Base-by-base conservation (phyloP, 139 green algal genomes). In the Volvox africanus region DNA sequence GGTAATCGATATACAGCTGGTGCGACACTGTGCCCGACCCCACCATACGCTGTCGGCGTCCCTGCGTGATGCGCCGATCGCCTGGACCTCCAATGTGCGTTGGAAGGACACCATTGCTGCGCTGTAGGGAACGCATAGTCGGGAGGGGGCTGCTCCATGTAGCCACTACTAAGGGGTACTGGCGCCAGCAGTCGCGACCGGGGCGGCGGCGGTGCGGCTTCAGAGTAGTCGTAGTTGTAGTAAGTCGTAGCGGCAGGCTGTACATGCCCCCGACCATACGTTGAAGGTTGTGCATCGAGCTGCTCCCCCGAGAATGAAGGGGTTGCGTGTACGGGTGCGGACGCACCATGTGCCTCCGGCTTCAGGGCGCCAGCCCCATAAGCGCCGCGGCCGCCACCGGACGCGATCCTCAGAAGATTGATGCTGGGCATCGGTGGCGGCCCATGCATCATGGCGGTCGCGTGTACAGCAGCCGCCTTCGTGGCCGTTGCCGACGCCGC, bases 381-480 rank as follows among this genome's bases (percentile, higher is more conserved):
- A 20, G 71, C 65, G 65, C 71, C 71, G 28, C 44, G 44, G 44
- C 44, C 71, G 44, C 44, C 71, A 30, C 28, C 71, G 5, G 71
- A n/a, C 19, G 83, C 83, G 12, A 28, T 88, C 35, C 17, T 16
- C n/a, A 89, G 35, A 19, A 89, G 44, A 6, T 44, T 69, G 36
- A 37, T 89, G 68, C 69, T 89, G 1, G 85, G 85, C 85, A 89
- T 89, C 33, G 85, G 85, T n/a, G 69, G 85, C 37, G 85, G 69
- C 17, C 0, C 61, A 50, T 28, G 21, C 11, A 73, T 9, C 65
- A 28, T 73, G 65, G 65, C 65, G 65, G 65, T 73, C 21, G 65
- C 65, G 62, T 19, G 62, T 69, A 17, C 17, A 19, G 19, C 62
- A 19, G 62, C 62, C 62, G 62, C 33, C 30, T 26, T n/a, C n/a